Conservation (phyloP, 129 eudicot genomes). For the Tanacetum coccineum region DNA sequence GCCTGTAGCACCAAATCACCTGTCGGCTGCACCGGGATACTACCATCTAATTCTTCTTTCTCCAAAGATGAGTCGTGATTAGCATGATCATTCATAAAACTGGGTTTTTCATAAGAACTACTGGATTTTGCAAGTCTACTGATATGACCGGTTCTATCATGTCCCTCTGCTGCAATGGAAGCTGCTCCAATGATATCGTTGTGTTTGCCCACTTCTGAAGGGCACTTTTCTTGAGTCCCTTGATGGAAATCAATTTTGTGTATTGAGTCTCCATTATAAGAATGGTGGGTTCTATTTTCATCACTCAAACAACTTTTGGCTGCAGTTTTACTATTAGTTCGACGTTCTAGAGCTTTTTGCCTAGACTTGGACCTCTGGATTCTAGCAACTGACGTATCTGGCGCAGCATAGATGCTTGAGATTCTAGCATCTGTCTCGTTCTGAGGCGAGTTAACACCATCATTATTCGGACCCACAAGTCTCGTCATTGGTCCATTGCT, state of each 20-base stretch:
- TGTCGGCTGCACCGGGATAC: slow-evolving; percentile 13
- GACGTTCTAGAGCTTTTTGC: slow-evolving; percentile 86
- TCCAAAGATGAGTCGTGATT: slow-evolving; percentile 22
- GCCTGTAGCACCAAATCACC: slow-evolving; percentile 20
- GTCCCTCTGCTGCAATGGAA: slow-evolving; percentile 27
- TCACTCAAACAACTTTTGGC: slow-evolving; percentile 37
- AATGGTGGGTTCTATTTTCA: slow-evolving; percentile 28
- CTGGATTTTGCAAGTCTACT: slow-evolving; percentile 35
- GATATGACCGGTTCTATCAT: slow-evolving; percentile 21
- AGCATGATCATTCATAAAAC: slow-evolving; percentile 22
- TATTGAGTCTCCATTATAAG: slow-evolving; percentile 29
- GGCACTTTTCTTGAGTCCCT: slow-evolving; percentile 27
- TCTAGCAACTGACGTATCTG: slow-evolving; percentile 67
- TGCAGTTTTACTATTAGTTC: slow-evolving; percentile 52
- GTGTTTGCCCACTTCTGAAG: slow-evolving; percentile 26
- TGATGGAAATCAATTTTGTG: slow-evolving; percentile 23
- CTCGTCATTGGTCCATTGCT: no score
- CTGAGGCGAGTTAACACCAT: slow-evolving; percentile 45
- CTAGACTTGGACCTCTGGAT: slow-evolving; percentile 85
- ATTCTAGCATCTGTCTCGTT: slow-evolving; percentile 47
- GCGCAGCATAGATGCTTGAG: slow-evolving; percentile 38
- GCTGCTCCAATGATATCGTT: slow-evolving; percentile 22
- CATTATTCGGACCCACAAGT: background rate
- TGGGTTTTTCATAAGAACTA: slow-evolving; percentile 29
- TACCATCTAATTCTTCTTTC: slow-evolving; percentile 22